Base-by-base conservation (phyloP, 148 eudicot genomes). In the Rhododendron molle region DNA sequence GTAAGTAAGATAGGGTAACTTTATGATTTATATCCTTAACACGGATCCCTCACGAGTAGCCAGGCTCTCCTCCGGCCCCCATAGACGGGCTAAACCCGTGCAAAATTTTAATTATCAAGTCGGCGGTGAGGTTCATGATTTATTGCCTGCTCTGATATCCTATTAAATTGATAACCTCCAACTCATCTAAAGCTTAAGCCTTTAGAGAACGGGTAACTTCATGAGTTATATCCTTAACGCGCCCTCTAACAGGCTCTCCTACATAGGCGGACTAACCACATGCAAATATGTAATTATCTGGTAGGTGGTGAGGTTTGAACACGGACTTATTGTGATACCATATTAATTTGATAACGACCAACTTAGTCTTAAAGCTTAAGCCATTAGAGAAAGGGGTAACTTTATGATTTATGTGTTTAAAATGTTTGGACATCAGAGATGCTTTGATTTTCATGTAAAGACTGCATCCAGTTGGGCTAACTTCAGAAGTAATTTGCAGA, bases 401-500 rank as follows among this genome's bases (percentile, higher is more conserved):
- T 23, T 62, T 23, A 23, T 21, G 10, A 60, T 60, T 60, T 62
- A 8, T 2, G 23, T 54, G 56, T 52, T 52, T 54, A 18, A 16
- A 54, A 15, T 54, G 21, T 54, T 18, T 54, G 60, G 60, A 54
- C 60, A 54, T 3, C 3, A 4, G 60, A 54, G 60, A 54, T 15
- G 60, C 60, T 54, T 54, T 54, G 60, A 18, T 54, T 18, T 54
- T 54, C 5, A 4, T 54, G 60, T 54, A 18, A 54, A 54, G 36
- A 16, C 62, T 78, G 43, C 58, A 58, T 72, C 84, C 38, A 12
- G 7, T 60, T 56, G 86, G 83, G 81, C 86, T 81, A 85, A 78
- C 84, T 49, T 58, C 80, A 44, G 62, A 36, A 7, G 73, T 80
- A 76, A 67, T 46, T 78, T 88, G 82, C 91, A 97, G 99, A 94